phyloP scores from a whole-genome alignment of 441 rosid genomes.

The Syzygium malaccense region DNA sequence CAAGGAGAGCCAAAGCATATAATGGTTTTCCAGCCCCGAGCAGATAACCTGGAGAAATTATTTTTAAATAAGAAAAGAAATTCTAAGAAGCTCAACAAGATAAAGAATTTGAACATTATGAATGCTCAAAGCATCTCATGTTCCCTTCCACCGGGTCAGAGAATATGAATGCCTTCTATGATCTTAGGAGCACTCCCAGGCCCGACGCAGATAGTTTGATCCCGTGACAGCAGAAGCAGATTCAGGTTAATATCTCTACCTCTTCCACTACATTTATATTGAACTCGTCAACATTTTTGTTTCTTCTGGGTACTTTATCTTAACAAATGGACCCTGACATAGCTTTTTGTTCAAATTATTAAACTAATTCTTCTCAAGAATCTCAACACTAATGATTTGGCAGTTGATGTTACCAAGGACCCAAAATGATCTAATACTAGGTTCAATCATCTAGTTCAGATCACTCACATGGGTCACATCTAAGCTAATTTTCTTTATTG shows the following conservation, averaged over 20 bases:
- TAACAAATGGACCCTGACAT: background rate
- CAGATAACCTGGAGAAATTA: slow-evolving; percentile 57
- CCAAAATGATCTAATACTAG: background rate
- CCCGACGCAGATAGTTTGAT: background rate
- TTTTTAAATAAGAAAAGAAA: background rate
- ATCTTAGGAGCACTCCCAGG: background rate
- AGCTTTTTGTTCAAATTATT: background rate
- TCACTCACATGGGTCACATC: background rate
- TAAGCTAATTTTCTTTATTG: background rate
- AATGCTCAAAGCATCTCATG: background rate
- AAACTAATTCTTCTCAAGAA: background rate
- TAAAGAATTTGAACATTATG: background rate
- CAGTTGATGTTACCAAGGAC: background rate
- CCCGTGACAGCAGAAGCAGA: background rate
- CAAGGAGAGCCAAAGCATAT: slow-evolving; percentile 78
- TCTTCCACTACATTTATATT: background rate
- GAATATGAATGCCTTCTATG: background rate
- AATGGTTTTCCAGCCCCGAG: slow-evolving; percentile 92
- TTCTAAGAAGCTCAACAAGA: background rate
- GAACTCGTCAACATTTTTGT: background rate
- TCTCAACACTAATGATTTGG: background rate
- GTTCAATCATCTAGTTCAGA: background rate
- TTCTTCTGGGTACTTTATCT: background rate
- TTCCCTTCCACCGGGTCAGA: background rate
- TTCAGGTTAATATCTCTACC: background rate